phyloP scores from a whole-genome alignment of 345 rosid genomes.

The Salix dunnii region DNA sequence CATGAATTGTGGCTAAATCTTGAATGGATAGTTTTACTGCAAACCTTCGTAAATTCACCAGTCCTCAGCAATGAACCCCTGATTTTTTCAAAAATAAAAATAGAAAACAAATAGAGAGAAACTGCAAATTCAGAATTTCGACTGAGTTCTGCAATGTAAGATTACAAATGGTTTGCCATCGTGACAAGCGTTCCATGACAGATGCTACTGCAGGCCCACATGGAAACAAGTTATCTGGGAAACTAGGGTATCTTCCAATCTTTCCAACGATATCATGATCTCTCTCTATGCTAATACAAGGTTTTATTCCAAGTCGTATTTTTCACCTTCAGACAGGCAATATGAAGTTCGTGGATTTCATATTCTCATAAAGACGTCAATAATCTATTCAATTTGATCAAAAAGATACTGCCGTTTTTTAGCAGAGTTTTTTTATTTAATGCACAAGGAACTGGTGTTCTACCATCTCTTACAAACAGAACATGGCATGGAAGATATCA shows the following conservation, averaged over 20 bases:
- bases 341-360: neutral
- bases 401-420: neutral
- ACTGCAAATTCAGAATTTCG: neutral
- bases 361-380: neutral
- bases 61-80: neutral
- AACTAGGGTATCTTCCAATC: too few species aligned
- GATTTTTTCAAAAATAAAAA: neutral
- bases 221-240: neutral
- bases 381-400: neutral
- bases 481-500: constrained; percentile 54
- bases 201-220: neutral
- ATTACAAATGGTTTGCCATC: neutral
- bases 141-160: neutral
- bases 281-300: neutral
- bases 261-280: neutral
- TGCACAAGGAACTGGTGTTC: neutral
- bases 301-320: neutral
- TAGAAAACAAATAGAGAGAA: too few species aligned
- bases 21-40: neutral
- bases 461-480: constrained; percentile 48
- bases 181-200: neutral
- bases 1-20: neutral
- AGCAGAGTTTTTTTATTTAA: neutral
- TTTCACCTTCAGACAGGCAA: neutral
- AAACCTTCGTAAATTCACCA: neutral